Percentiles rank a stretch among this genome's conserved stretches.
Conservation (phyloP, 768 basidiomycete genomes). For the Pleurotus giganteus region DNA sequence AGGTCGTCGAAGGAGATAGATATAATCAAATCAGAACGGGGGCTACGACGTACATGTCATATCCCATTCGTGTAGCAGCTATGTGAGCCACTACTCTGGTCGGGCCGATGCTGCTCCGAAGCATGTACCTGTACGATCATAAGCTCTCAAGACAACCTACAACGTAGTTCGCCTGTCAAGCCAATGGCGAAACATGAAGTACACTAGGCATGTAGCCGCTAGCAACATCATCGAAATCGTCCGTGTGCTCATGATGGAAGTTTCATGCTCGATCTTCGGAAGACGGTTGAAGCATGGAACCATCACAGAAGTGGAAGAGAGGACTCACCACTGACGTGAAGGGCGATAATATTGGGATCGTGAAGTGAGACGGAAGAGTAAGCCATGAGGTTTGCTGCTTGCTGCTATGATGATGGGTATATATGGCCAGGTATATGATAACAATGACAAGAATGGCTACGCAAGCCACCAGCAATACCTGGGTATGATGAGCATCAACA, state of each 20-base stretch:
- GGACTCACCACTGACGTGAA: conserved; percentile 71
- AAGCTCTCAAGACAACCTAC: too few species aligned
- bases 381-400: conserved; percentile 24
- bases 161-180: conserved; percentile 14
- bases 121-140: too few species aligned
- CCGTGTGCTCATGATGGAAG: conserved; percentile 55
- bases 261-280: conserved; percentile 72
- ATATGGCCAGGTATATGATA: conserved; percentile 33
- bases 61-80: too few species aligned
- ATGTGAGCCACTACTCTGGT: too few species aligned
- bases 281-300: not conserved
- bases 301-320: not conserved
- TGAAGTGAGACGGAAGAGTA: conserved; percentile 58
- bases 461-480: conserved; percentile 10
- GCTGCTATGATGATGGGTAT: conserved; percentile 25
- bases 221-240: conserved; percentile 39
- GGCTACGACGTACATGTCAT: too few species aligned
- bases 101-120: too few species aligned
- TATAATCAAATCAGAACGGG: too few species aligned
- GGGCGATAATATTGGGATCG: conserved; percentile 75
- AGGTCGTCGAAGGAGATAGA: too few species aligned
- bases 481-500: not conserved
- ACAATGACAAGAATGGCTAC: conserved; percentile 32
- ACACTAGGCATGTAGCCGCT: conserved; percentile 38
- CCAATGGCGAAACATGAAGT: conserved; percentile 44